Percentiles rank a stretch among this genome's conserved stretches.
phyloP scores from a whole-genome alignment of 169 alveolate species.

The Cryptosporidium canis region DNA sequence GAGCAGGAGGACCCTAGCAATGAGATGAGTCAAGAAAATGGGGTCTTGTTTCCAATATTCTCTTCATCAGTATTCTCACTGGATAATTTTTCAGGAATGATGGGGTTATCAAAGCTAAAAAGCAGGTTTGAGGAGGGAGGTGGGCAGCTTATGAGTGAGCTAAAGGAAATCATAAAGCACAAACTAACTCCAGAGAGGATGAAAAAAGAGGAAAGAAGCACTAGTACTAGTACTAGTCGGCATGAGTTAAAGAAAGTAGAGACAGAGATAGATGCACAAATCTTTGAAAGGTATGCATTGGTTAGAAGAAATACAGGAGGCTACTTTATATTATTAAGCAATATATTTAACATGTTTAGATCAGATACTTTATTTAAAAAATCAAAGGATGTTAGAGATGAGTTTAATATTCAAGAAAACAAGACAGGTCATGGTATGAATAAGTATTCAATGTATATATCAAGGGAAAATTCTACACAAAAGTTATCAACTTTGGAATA shows the following conservation, averaged over 20 bases:
- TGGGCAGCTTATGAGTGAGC: neutral
- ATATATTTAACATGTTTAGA: neutral
- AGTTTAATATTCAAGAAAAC: too few relatives aligned
- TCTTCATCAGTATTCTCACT: neutral
- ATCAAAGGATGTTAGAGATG: neutral
- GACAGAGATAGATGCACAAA: too few relatives aligned
- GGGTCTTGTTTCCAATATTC: neutral
- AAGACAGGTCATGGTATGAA: too few relatives aligned
- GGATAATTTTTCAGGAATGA: neutral
- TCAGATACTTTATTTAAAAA: neutral
- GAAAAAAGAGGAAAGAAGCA: neutral
- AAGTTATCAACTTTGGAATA: conserved; percentile 73
- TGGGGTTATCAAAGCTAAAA: neutral
- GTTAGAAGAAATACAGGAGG: conserved; percentile 14
- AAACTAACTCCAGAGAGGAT: neutral
- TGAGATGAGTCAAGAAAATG: neutral
- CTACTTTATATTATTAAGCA: conserved; percentile 2
- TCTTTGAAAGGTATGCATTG: conserved; percentile 8
- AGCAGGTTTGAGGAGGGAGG: neutral
- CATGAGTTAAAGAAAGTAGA: too few relatives aligned
- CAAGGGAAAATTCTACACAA: conserved; percentile 49
- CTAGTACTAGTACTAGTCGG: too few relatives aligned
- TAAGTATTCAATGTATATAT: too few relatives aligned
- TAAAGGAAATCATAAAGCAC: neutral
- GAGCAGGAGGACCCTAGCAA: neutral